Conservation (phyloP, 768 basidiomycete genomes). For the Roridomyces roridus region DNA sequence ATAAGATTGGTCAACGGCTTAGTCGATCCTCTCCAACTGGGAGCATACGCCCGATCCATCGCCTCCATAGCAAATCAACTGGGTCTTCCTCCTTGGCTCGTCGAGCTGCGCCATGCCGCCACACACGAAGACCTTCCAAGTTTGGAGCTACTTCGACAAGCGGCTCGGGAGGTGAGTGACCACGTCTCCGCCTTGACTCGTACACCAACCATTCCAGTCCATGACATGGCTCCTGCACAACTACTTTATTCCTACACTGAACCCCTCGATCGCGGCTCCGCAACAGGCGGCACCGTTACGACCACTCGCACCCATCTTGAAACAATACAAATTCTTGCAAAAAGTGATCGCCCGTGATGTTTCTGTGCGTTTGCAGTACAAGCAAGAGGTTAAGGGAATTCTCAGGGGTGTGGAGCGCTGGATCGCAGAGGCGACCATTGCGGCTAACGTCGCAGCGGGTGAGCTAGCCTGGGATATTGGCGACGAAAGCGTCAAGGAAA, state of each 20-base stretch:
- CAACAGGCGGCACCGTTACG: constrained; percentile 47
- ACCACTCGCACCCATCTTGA: constrained; percentile 70
- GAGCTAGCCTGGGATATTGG: constrained; percentile 55
- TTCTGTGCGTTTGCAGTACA: constrained; percentile 58
- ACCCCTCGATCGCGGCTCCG: constrained; percentile 48
- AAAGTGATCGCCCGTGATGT: constrained; percentile 71
- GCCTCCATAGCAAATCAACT: constrained; percentile 87
- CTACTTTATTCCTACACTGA: constrained; percentile 82
- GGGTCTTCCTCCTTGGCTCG: constrained; percentile 85
- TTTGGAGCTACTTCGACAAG: constrained; percentile 78
- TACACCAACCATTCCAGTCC: constrained; percentile 52
- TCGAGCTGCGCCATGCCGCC: constrained; percentile 92
- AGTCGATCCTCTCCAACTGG: constrained; percentile 92
- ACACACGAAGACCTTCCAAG: constrained; percentile 96
- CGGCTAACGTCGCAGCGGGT: constrained; percentile 56
- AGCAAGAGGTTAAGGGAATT: constrained; percentile 53
- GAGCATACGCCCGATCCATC: constrained; percentile 90
- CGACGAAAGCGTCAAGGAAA: constrained; percentile 60
- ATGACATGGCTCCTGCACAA: constrained; percentile 84
- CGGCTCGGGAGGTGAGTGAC: constrained; percentile 66
- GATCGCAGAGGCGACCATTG: constrained; percentile 76
- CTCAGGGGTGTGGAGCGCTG: constrained; percentile 77
- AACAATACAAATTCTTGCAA: constrained; percentile 72
- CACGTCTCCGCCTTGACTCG: neutral
- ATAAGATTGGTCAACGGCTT: constrained; percentile 93